These are phyloP conservation scores for Amphibolis antarctica DNA, from an alignment of 106 monocot genomes.

Conservation along the genomic window DNA sequence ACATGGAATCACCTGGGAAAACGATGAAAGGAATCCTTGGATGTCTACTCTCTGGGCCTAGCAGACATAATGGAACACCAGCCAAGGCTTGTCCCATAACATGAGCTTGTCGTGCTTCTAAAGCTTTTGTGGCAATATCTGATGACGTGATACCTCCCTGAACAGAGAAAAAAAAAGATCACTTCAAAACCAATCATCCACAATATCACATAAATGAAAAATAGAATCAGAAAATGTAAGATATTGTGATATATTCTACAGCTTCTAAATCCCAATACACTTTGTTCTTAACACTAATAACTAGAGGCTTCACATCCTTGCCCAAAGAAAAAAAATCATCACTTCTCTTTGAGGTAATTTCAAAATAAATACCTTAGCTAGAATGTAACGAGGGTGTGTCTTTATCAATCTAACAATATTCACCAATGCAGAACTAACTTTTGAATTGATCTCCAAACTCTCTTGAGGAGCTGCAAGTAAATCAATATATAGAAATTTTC, in stretches of 20 bases:
- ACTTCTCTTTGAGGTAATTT: neutral
- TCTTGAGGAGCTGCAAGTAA: constrained; percentile 64
- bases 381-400: constrained; percentile 67
- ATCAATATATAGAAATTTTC: neutral
- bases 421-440: constrained; percentile 90
- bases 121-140: constrained; percentile 95
- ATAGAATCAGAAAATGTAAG: no score
- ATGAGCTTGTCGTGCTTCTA: constrained; percentile 62
- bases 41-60: constrained; percentile 79
- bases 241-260: no score
- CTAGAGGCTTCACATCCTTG: no score
- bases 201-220: no score
- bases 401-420: constrained; percentile 58
- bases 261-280: no score
- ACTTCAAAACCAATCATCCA: no score
- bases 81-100: constrained; percentile 88
- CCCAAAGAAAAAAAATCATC: neutral
- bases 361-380: constrained; percentile 66
- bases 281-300: no score
- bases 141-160: constrained; percentile 99
- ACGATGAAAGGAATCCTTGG: constrained; percentile 92
- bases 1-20: constrained; percentile 58
- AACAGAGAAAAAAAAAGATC: constrained; percentile 6
- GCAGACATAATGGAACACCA: constrained; percentile 86
- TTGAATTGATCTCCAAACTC: constrained; percentile 88